Evolutionary conservation across 495 filamentous ascomycete genomes (phyloP).

Genomic region (Annulohypoxylon stygium): DNA sequence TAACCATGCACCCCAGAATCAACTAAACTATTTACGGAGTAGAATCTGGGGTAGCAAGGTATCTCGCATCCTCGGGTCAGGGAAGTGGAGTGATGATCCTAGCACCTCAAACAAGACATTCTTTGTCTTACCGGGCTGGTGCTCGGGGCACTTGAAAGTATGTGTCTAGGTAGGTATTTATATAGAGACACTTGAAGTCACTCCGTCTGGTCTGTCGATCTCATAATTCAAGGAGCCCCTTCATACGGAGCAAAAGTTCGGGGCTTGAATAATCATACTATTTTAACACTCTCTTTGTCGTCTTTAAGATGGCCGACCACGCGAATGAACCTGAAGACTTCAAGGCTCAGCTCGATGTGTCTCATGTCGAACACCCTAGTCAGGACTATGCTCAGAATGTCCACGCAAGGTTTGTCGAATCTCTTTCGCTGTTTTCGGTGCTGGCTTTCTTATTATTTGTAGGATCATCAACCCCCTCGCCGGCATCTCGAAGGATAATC

Average conservation of each 20-base stretch:
- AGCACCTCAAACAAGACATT: constrained; percentile 8
- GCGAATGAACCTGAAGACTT: constrained; percentile 6
- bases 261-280: constrained; percentile 15
- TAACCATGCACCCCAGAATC: constrained; percentile 19
- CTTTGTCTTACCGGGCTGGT: constrained; percentile 20
- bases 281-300: constrained; percentile 11
- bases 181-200: constrained; percentile 22
- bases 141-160: constrained; percentile 9
- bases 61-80: constrained; percentile 13
- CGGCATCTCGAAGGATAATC: constrained; percentile 61
- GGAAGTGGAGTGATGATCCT: constrained; percentile 17
- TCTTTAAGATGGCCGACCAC: constrained; percentile 27
- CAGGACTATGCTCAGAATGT: constrained; percentile 30
- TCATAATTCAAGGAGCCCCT: constrained; percentile 12
- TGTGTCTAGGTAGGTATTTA: constrained; percentile 19
- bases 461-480: constrained; percentile 62
- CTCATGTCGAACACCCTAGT: constrained; percentile 21
- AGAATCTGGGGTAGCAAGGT: constrained; percentile 13
- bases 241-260: constrained; percentile 14
- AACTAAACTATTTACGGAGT: constrained; percentile 20
- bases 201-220: constrained; percentile 23
- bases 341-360: constrained; percentile 16
- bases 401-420: constrained; percentile 31
- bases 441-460: constrained; percentile 8
- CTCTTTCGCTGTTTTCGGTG: neutral